Conservation (phyloP, 2,329 filamentous ascomycete species). For the Monosporascus sp. region DNA sequence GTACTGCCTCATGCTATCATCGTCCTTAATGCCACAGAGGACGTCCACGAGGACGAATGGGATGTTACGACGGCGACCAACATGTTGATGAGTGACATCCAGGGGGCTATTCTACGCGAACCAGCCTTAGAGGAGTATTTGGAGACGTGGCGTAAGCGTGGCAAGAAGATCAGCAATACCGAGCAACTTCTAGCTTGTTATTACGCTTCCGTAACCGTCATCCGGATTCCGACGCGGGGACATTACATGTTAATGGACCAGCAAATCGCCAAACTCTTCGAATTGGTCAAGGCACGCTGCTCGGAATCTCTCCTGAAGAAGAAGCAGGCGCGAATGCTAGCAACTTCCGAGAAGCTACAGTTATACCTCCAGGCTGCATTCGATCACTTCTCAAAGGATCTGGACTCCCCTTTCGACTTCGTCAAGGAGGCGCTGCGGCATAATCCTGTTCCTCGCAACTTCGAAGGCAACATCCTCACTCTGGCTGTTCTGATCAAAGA, state of each 20-base stretch:
- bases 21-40: slow-evolving; percentile 42
- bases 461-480: slow-evolving; percentile 27
- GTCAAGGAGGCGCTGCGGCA: slow-evolving; percentile 28
- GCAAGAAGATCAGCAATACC: slow-evolving; percentile 36
- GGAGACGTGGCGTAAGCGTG: slow-evolving; percentile 34
- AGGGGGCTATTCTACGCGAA: slow-evolving; percentile 27
- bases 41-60: slow-evolving; percentile 37
- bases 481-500: slow-evolving; percentile 24
- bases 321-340: slow-evolving; percentile 33
- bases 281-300: slow-evolving; percentile 35
- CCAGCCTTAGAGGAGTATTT: slow-evolving; percentile 34
- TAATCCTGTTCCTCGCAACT: slow-evolving; percentile 24
- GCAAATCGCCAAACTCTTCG: slow-evolving; percentile 41
- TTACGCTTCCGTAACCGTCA: slow-evolving; percentile 42
- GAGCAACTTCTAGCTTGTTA: slow-evolving; percentile 44
- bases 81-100: slow-evolving; percentile 30
- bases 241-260: slow-evolving; percentile 41
- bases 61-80: slow-evolving; percentile 34
- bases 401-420: slow-evolving; percentile 28
- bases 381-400: slow-evolving; percentile 26
- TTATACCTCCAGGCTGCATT: slow-evolving; percentile 28
- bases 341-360: slow-evolving; percentile 22
- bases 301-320: slow-evolving; percentile 36
- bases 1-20: slow-evolving; percentile 50
- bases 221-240: slow-evolving; percentile 38